Percentiles rank a stretch among this genome's conserved stretches.
These are phyloP conservation scores for Naganishia antarctica DNA, from an alignment of 768 basidiomycete species.

Conservation along the genomic window DNA sequence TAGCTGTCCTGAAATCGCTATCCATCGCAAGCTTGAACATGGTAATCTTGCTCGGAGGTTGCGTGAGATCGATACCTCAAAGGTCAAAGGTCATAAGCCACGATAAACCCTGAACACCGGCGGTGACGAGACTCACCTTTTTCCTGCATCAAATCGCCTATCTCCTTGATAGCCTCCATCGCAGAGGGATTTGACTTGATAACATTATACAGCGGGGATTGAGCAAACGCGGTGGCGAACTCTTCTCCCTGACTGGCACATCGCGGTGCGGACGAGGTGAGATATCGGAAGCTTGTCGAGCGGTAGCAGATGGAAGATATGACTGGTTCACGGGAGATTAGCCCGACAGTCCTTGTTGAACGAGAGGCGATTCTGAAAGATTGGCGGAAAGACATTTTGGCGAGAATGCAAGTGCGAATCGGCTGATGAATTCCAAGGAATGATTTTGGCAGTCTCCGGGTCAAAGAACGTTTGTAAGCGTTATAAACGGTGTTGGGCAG, in stretches of 20 bases:
- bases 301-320: too few species aligned
- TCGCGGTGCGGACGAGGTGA: background rate
- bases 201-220: constrained; percentile 12
- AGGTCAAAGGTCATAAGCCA: background rate
- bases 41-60: constrained; percentile 36
- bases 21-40: constrained; percentile 41
- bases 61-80: constrained; percentile 38
- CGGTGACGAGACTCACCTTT: constrained; percentile 35
- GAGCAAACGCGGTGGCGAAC: constrained; percentile 1
- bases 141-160: constrained; percentile 36
- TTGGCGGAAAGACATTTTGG: background rate
- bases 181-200: constrained; percentile 37
- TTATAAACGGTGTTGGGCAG: too few species aligned
- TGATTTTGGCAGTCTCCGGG: background rate
- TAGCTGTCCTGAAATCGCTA: constrained; percentile 37
- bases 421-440: background rate
- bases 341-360: background rate
- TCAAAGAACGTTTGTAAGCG: too few species aligned
- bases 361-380: background rate
- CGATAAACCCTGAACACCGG: background rate
- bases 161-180: constrained; percentile 36
- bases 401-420: background rate
- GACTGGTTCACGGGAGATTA: too few species aligned
- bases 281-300: background rate
- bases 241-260: background rate